Conservation (phyloP, 495 filamentous ascomycete genomes). For the Aspergillus haitiensis region DNA sequence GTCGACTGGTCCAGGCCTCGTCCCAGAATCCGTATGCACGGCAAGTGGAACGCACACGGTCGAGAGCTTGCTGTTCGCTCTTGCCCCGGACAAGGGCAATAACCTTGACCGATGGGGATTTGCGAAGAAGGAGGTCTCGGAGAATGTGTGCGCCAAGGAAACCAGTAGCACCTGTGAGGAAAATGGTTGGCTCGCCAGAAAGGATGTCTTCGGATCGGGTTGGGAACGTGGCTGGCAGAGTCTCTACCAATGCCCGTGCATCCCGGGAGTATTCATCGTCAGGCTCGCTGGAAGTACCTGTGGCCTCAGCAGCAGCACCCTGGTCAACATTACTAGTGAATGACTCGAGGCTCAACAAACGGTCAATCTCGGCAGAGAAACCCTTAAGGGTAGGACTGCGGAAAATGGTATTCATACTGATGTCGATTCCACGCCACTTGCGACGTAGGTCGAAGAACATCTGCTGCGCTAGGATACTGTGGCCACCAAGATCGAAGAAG, state of each 20-base stretch:
- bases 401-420: slow-evolving; percentile 77
- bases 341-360: slow-evolving; percentile 45
- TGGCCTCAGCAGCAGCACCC: slow-evolving; percentile 27
- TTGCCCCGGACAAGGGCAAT: slow-evolving; percentile 75
- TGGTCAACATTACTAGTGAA: slow-evolving; percentile 36
- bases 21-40: slow-evolving; percentile 77
- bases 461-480: slow-evolving; percentile 84
- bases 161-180: slow-evolving; percentile 89
- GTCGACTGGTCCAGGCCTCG: slow-evolving; percentile 60
- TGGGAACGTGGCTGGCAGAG: slow-evolving; percentile 47
- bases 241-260: slow-evolving; percentile 55
- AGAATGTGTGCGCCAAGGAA: slow-evolving; percentile 87
- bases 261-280: slow-evolving; percentile 68
- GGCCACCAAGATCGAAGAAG: slow-evolving; percentile 89
- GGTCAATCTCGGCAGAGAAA: slow-evolving; percentile 76
- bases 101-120: slow-evolving; percentile 59
- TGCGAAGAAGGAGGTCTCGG: slow-evolving; percentile 66
- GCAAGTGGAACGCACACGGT: slow-evolving; percentile 47
- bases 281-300: slow-evolving; percentile 30
- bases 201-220: slow-evolving; percentile 30
- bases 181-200: slow-evolving; percentile 55
- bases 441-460: slow-evolving; percentile 71
- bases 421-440: slow-evolving; percentile 62
- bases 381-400: slow-evolving; percentile 69
- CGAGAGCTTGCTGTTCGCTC: slow-evolving; percentile 50